These are phyloP conservation scores for Agrocybe praecox DNA, from an alignment of 768 basidiomycete genomes.

Conservation along the genomic window DNA sequence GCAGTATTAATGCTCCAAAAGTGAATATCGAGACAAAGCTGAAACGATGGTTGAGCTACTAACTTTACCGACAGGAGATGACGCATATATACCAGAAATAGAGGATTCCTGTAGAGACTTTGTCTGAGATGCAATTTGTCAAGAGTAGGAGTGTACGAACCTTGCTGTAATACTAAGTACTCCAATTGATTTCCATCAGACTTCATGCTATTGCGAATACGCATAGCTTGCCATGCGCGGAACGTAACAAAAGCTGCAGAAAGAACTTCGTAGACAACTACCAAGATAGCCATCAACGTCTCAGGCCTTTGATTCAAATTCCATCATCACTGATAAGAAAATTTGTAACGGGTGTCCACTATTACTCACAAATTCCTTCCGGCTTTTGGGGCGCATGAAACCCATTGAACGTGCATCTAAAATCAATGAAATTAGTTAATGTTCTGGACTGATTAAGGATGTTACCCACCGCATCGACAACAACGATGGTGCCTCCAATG, in stretches of 20 bases:
- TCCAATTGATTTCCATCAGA: not conserved
- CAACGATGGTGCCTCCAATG: not conserved
- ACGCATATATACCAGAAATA: not conserved
- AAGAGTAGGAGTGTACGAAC: not conserved
- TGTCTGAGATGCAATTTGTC: too few relatives aligned
- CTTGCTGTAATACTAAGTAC: not conserved
- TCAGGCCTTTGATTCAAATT: not conserved
- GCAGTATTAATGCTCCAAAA: not conserved
- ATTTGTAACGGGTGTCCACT: not conserved
- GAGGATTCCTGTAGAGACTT: not conserved
- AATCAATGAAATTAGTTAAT: not conserved
- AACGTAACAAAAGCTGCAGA: not conserved
- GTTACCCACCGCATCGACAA: not conserved
- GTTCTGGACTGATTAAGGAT: not conserved
- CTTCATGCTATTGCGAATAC: not conserved
- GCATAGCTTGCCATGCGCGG: not conserved
- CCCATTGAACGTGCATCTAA: not conserved
- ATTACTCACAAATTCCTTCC: not conserved
- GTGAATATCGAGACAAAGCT: not conserved
- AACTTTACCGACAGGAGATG: not conserved
- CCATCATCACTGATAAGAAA: not conserved
- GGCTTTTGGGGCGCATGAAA: not conserved
- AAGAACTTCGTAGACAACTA: not conserved
- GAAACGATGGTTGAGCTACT: not conserved
- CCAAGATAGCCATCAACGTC: not conserved